phyloP scores from a whole-genome alignment of 495 filamentous ascomycete species.

The Penicillium ochrochloron region DNA sequence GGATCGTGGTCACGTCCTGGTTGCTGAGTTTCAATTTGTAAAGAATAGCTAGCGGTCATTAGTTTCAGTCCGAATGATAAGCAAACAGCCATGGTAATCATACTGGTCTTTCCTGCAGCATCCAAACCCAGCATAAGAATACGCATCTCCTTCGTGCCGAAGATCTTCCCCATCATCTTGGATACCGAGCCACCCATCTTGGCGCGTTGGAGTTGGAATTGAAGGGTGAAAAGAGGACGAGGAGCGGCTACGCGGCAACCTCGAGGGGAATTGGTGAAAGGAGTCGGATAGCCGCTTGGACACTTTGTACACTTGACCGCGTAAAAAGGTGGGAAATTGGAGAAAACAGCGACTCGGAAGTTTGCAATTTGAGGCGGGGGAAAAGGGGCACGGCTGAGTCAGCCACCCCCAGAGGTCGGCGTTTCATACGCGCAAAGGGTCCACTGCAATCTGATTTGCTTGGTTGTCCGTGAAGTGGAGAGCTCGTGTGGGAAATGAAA shows the following conservation, averaged over 20 bases:
- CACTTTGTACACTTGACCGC: background rate
- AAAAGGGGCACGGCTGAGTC: slow-evolving; percentile 46
- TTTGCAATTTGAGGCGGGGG: slow-evolving; percentile 34
- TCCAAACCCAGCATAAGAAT: slow-evolving; percentile 97
- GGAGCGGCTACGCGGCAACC: background rate
- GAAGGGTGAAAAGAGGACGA: slow-evolving; percentile 14
- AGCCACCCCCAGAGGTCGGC: slow-evolving; percentile 24
- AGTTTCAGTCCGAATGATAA: slow-evolving; percentile 10
- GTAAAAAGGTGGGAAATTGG: slow-evolving; percentile 14
- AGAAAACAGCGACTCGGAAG: slow-evolving; percentile 18
- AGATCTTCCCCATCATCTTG: slow-evolving; percentile 95
- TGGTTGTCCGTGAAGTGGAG: background rate
- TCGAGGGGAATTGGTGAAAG: background rate
- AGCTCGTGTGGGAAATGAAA: slow-evolving; percentile 5
- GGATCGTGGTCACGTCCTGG: slow-evolving; percentile 98
- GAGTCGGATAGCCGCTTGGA: background rate
- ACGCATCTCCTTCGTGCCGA: slow-evolving; percentile 98
- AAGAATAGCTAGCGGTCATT: slow-evolving; percentile 71
- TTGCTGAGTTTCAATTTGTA: slow-evolving; percentile 97
- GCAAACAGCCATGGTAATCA: slow-evolving; percentile 18
- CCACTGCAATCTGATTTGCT: slow-evolving; percentile 13
- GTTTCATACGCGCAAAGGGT: slow-evolving; percentile 16
- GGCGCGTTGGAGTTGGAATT: slow-evolving; percentile 28
- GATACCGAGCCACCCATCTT: slow-evolving; percentile 80
- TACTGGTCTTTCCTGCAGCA: slow-evolving; percentile 96